Conservation (phyloP, 1,284 basidiomycete species). For the Irpex sp. region DNA sequence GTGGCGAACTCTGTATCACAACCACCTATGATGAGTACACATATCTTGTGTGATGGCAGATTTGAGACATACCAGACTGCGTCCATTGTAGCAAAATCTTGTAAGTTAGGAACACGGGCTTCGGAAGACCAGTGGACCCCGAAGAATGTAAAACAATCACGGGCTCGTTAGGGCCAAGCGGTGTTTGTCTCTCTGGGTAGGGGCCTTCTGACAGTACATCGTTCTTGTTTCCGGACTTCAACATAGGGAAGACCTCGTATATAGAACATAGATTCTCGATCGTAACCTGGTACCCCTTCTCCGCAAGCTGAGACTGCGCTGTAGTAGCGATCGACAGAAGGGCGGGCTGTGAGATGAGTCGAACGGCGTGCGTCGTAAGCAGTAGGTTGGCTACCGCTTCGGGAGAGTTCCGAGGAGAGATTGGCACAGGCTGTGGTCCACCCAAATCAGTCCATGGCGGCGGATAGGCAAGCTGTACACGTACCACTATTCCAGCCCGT, state of each 20-base stretch:
- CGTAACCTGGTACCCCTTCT: constrained; percentile 4
- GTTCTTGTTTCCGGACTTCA: background rate
- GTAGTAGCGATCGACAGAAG: constrained; percentile 5
- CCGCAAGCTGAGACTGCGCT: constrained; percentile 1
- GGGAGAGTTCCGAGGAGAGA: constrained; percentile 14
- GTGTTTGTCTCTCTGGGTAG: constrained; percentile 1
- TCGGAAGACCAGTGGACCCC: constrained; percentile 17
- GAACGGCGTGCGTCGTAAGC: constrained; percentile 11
- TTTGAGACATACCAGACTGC: background rate
- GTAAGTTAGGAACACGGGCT: constrained; percentile 16
- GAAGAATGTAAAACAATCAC: constrained; percentile 11
- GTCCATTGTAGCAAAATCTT: constrained; percentile 6
- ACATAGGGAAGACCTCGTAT: constrained; percentile 11
- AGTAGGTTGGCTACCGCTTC: constrained; percentile 14
- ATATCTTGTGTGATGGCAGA: background rate
- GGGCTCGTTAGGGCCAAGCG: constrained; percentile 1
- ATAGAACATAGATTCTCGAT: constrained; percentile 9
- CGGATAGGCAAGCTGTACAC: background rate
- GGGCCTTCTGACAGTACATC: background rate
- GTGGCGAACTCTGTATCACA: background rate
- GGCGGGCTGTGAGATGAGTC: constrained; percentile 9
- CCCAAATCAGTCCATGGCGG: background rate
- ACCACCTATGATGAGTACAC: background rate
- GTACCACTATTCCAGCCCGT: constrained; percentile 26
- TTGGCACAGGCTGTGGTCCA: constrained; percentile 22